Evolutionary conservation across 192 early-diverging fungal genomes (phyloP).

Genomic region (Linnemannia zychae): DNA sequence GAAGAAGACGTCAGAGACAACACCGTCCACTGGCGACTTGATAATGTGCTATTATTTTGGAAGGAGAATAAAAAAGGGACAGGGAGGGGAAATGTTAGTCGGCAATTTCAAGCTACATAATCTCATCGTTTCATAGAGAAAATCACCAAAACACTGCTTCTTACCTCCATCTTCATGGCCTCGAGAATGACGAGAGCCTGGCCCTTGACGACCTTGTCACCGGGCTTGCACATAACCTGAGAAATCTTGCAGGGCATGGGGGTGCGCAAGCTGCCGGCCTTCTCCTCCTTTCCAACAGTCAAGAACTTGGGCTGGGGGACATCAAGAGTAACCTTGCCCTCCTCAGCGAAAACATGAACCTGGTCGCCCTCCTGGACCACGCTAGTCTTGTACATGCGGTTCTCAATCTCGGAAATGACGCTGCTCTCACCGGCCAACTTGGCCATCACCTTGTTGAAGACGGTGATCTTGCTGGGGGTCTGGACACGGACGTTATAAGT

Average conservation of each 20-base stretch:
- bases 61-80: slow-evolving; percentile 6
- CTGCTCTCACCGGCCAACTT: slow-evolving; percentile 62
- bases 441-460: slow-evolving; percentile 55
- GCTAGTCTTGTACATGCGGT: slow-evolving; percentile 68
- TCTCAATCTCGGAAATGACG: slow-evolving; percentile 74
- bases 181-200: slow-evolving; percentile 88
- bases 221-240: slow-evolving; percentile 76
- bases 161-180: slow-evolving; percentile 99
- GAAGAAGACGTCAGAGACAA: slow-evolving; percentile 81
- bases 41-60: slow-evolving; percentile 78
- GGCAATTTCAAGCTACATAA: not conserved
- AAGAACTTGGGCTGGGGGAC: slow-evolving; percentile 72
- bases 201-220: slow-evolving; percentile 86
- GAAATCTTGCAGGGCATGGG: slow-evolving; percentile 99
- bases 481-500: slow-evolving; percentile 59
- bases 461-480: slow-evolving; percentile 39
- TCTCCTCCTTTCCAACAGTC: slow-evolving; percentile 57
- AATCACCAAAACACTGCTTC: slow-evolving; percentile 5
- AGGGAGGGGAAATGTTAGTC: no score
- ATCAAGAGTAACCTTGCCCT: slow-evolving; percentile 64
- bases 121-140: not conserved
- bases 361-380: slow-evolving; percentile 72
- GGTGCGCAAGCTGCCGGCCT: slow-evolving; percentile 80
- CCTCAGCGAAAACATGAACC: slow-evolving; percentile 52
- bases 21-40: slow-evolving; percentile 81